Evolutionary conservation across 129 eudicot species (phyloP).

Genomic region (Centrapalus pauciflorus): DNA sequence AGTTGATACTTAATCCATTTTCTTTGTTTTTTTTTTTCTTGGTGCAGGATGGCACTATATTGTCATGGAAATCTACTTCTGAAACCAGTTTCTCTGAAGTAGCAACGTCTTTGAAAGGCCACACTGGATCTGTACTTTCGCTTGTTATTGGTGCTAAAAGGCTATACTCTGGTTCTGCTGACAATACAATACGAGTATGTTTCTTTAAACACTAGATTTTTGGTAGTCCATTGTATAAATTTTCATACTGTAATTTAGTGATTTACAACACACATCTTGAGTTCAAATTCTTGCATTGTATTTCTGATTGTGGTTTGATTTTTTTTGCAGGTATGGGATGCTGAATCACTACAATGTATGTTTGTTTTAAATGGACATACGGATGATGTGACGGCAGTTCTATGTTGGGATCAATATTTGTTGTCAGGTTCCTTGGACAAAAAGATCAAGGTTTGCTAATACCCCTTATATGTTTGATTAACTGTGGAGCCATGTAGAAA

Average conservation of each 20-base stretch:
- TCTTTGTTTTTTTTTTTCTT: neutral
- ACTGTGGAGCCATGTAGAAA: too few relatives aligned
- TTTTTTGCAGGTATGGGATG: constrained; percentile 53
- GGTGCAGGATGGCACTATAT: constrained; percentile 57
- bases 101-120: constrained; percentile 48
- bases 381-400: constrained; percentile 38
- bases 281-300: neutral
- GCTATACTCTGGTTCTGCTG: constrained; percentile 68
- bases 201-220: neutral
- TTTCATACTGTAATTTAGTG: too few relatives aligned
- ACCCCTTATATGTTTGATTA: too few relatives aligned
- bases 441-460: constrained; percentile 42
- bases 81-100: constrained; percentile 27
- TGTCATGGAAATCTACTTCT: constrained; percentile 46
- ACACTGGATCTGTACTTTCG: constrained; percentile 51
- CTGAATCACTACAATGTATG: constrained; percentile 35
- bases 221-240: neutral
- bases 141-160: constrained; percentile 46
- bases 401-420: constrained; percentile 63
- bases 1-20: neutral
- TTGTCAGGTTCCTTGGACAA: constrained; percentile 60
- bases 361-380: constrained; percentile 46
- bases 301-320: neutral
- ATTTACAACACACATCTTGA: neutral
- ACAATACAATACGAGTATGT: constrained; percentile 47